phyloP scores from a whole-genome alignment of 1,284 basidiomycete genomes.

The Cryptococcus sp. region DNA sequence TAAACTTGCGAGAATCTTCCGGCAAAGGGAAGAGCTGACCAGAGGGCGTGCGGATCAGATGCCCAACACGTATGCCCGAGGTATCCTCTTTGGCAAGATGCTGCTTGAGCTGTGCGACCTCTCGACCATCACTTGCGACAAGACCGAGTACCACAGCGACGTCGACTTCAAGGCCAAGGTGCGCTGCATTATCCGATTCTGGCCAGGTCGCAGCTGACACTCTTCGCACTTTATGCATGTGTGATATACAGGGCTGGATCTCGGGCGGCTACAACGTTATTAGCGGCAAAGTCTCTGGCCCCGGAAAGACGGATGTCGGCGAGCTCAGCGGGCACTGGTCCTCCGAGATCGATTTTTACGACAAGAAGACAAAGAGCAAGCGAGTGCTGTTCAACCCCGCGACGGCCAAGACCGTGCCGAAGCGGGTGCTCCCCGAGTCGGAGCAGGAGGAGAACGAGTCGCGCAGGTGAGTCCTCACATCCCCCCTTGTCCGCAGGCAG shows the following conservation, averaged over 20 bases:
- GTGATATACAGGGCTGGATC: conserved; percentile 74
- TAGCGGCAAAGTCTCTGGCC: conserved; percentile 67
- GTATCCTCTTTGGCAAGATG: conserved; percentile 98
- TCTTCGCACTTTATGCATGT: neutral
- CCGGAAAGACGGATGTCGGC: conserved; percentile 66
- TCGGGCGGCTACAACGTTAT: conserved; percentile 94
- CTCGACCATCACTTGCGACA: conserved; percentile 79
- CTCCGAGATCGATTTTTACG: conserved; percentile 82
- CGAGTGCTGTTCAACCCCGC: conserved; percentile 79
- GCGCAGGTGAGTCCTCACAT: conserved; percentile 57
- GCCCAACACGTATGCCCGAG: conserved; percentile 96
- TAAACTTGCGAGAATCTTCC: too few species aligned
- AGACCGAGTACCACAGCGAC: conserved; percentile 71
- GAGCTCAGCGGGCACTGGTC: conserved; percentile 91
- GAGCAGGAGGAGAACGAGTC: conserved; percentile 92
- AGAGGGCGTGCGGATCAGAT: conserved; percentile 52
- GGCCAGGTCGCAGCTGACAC: neutral
- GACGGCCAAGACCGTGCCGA: conserved; percentile 71
- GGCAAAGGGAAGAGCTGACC: neutral
- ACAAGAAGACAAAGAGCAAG: conserved; percentile 64
- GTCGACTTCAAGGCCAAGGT: conserved; percentile 97
- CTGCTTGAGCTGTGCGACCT: conserved; percentile 92
- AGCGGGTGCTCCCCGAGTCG: conserved; percentile 75
- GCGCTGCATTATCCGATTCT: neutral
- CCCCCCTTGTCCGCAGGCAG: neutral